Evolutionary conservation across 139 green algal species (phyloP).

Genomic region (Coccomyxa sp.): DNA sequence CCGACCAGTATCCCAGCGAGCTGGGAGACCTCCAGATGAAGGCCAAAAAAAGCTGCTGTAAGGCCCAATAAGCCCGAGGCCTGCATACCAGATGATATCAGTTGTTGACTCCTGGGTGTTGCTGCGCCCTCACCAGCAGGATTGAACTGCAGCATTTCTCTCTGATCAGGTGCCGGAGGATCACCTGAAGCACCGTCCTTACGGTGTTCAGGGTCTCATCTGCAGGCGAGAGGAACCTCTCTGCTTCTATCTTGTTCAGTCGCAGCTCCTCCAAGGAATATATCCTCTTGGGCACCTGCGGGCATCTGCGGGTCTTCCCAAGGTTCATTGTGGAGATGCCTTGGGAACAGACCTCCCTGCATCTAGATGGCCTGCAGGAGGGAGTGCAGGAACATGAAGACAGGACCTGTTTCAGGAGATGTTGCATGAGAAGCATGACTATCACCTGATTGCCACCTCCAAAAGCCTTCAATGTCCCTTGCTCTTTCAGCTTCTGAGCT

Average conservation of each 20-base stretch:
- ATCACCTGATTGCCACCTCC: slow-evolving; percentile 18
- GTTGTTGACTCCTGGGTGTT: neutral
- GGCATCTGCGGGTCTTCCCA: neutral
- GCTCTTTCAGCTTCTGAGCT: slow-evolving; percentile 18
- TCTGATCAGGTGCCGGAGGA: neutral
- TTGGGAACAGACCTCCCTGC: too few species aligned
- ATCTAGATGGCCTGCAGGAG: too few species aligned
- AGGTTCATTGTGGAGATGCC: neutral
- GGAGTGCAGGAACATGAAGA: too few species aligned
- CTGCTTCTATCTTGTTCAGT: slow-evolving; percentile 84
- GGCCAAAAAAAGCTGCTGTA: slow-evolving; percentile 32
- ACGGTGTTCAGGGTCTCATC: slow-evolving; percentile 72
- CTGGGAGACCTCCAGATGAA: slow-evolving; percentile 25
- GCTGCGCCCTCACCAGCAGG: neutral
- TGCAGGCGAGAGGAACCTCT: slow-evolving; percentile 67
- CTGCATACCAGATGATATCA: neutral
- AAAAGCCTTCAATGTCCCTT: slow-evolving; percentile 40
- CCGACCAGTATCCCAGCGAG: slow-evolving; percentile 36
- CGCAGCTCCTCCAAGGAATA: slow-evolving; percentile 84
- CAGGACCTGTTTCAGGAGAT: neutral
- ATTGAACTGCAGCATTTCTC: neutral
- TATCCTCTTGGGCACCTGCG: slow-evolving; percentile 62
- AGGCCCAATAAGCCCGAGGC: slow-evolving; percentile 43
- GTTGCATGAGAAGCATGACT: neutral
- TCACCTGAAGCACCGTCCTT: slow-evolving; percentile 42